Conservation (phyloP, 2,329 filamentous ascomycete species). For the Neopestalotiopsis sp. region DNA sequence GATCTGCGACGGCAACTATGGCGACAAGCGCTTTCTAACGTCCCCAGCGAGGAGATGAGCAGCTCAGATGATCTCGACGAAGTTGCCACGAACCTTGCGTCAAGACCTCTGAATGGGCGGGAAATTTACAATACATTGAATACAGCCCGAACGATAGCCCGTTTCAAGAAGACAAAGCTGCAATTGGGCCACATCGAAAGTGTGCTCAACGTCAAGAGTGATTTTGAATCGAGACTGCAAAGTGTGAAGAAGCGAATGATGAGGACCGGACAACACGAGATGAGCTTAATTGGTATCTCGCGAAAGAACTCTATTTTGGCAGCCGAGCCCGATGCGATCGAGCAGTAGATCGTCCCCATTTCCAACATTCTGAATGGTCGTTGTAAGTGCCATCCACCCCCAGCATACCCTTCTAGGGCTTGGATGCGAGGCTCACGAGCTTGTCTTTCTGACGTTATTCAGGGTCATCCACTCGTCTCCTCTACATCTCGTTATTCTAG, state of each 20-base stretch:
- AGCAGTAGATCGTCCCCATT: neutral
- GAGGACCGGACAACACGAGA: neutral
- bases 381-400: too few species aligned
- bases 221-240: neutral
- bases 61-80: neutral
- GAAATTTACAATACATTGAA: neutral
- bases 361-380: too few species aligned
- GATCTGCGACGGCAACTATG: neutral
- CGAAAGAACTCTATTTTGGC: neutral
- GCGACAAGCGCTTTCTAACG: neutral
- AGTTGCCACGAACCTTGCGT: neutral
- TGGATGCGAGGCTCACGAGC: too few species aligned
- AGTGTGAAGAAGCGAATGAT: neutral
- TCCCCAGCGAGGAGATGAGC: neutral
- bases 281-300: neutral
- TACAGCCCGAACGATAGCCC: neutral
- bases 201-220: neutral
- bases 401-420: too few species aligned
- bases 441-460: too few species aligned
- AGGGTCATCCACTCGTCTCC: fast-evolving
- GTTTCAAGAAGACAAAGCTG: neutral
- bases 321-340: neutral
- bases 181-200: neutral
- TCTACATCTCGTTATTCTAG: too few species aligned
- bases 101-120: neutral